Percentiles rank a stretch among this genome's conserved stretches.
Evolutionary conservation across 1,139 yeast genomes (phyloP).

Genomic region (Debaryomyces fabryi): DNA sequence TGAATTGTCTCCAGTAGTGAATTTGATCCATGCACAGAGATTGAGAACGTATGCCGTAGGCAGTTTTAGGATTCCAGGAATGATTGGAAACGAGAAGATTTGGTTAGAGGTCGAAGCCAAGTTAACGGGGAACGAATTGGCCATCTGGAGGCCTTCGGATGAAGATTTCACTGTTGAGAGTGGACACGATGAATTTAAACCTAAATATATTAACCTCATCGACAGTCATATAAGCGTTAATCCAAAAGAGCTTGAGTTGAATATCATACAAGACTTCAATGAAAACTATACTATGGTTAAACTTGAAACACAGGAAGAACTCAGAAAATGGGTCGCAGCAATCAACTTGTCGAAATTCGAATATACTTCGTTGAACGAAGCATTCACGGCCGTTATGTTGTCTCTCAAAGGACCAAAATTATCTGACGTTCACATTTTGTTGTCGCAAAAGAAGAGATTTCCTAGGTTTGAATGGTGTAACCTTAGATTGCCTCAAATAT

Average conservation of each 20-base stretch:
- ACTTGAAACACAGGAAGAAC: constrained; percentile 34
- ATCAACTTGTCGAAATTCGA: constrained; percentile 53
- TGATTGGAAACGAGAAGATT: constrained; percentile 20
- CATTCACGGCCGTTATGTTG: constrained; percentile 57
- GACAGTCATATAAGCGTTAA: constrained; percentile 42
- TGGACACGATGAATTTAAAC: constrained; percentile 39
- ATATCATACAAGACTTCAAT: constrained; percentile 41
- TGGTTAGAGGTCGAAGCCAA: constrained; percentile 49
- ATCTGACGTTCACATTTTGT: constrained; percentile 55
- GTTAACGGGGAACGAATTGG: constrained; percentile 55
- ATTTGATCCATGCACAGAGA: constrained; percentile 44
- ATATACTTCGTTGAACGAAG: constrained; percentile 53
- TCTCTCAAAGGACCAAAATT: constrained; percentile 57
- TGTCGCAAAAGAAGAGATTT: constrained; percentile 49
- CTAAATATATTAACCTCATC: constrained; percentile 52
- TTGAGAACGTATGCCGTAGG: constrained; percentile 44
- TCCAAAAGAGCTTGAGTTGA: constrained; percentile 22
- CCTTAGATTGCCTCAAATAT: constrained; percentile 56
- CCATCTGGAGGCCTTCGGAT: constrained; percentile 46
- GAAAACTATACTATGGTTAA: constrained; percentile 35
- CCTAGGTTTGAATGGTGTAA: constrained; percentile 59
- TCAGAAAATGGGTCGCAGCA: constrained; percentile 49
- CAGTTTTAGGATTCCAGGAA: constrained; percentile 27
- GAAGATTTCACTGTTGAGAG: constrained; percentile 25
- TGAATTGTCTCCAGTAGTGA: constrained; percentile 45